Conservation (phyloP, 1,284 basidiomycete genomes). For the Cutaneotrichosporon cutaneum region DNA sequence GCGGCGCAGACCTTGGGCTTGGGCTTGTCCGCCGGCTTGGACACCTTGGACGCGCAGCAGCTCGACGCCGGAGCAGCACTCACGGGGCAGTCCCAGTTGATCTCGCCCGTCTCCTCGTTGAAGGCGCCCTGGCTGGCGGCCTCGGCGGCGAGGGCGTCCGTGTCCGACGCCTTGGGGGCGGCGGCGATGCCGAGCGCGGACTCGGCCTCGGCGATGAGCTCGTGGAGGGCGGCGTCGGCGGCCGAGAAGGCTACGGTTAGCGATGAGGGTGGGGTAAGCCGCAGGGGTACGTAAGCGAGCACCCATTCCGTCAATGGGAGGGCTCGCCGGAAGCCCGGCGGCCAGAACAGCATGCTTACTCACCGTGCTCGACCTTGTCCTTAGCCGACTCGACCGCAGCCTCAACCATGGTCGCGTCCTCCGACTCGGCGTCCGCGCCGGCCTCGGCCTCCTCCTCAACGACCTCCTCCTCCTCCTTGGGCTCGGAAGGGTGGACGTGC, state of each 20-base stretch:
- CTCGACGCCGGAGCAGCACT: slow-evolving; percentile 19
- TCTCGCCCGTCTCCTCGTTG: slow-evolving; percentile 94
- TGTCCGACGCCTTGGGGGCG: slow-evolving; percentile 5
- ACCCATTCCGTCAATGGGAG: too few species aligned
- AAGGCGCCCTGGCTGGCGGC: slow-evolving; percentile 55
- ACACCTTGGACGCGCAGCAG: not conserved
- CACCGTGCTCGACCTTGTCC: slow-evolving; percentile 3
- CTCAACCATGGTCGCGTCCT: not conserved
- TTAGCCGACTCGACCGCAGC: not conserved
- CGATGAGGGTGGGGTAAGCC: not conserved
- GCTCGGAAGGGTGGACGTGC: slow-evolving; percentile 12
- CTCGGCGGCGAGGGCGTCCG: slow-evolving; percentile 11
- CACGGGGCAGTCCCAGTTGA: slow-evolving; percentile 93
- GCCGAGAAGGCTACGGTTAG: not conserved
- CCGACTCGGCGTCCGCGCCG: not conserved
- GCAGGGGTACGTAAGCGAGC: too few species aligned
- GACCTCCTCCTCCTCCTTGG: slow-evolving; percentile 13
- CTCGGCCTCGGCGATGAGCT: slow-evolving; percentile 19
- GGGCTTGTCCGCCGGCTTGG: not conserved
- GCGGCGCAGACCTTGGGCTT: not conserved
- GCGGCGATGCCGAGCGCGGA: slow-evolving; percentile 16
- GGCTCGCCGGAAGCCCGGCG: not conserved
- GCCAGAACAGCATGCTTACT: not conserved
- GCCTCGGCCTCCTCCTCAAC: slow-evolving; percentile 11
- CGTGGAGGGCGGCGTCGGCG: slow-evolving; percentile 12